phyloP scores from a whole-genome alignment of 306 rosid genomes.

The Oemleria cerasiformis region DNA sequence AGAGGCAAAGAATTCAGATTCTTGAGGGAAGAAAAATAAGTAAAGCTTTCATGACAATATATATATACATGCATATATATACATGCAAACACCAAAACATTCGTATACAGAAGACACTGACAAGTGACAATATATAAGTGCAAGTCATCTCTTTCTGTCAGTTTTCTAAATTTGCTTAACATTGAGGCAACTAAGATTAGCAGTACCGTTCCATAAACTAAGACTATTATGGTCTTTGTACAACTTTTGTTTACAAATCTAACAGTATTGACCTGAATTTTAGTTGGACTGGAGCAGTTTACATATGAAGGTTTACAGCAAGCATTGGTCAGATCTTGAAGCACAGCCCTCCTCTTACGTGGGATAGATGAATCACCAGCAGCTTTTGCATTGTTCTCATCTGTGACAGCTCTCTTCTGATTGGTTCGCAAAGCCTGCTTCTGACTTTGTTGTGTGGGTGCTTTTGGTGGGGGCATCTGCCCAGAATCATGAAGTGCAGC shows the following conservation, averaged over 20 bases:
- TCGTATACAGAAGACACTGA: not conserved
- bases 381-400: conserved; percentile 26
- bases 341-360: conserved; percentile 59
- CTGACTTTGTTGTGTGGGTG: conserved; percentile 31
- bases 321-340: conserved; percentile 71
- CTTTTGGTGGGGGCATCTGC: conserved; percentile 51
- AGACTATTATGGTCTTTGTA: not conserved
- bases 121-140: not conserved
- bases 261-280: conserved; percentile 52
- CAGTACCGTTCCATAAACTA: not conserved
- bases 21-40: not conserved
- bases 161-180: not conserved
- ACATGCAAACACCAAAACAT: not conserved
- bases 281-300: conserved; percentile 48
- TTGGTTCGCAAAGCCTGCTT: conserved; percentile 39
- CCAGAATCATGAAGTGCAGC: conserved; percentile 52
- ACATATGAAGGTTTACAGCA: conserved; percentile 41
- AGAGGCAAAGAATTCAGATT: conserved; percentile 10
- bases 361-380: conserved; percentile 37
- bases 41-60: not conserved
- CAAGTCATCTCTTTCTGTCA: not conserved
- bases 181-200: not conserved
- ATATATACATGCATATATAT: not conserved
- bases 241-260: not conserved
- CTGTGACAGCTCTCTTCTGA: conserved; percentile 41